Evolutionary conservation across 2,329 filamentous ascomycete genomes (phyloP).

Genomic region (Verticillium nubilum): DNA sequence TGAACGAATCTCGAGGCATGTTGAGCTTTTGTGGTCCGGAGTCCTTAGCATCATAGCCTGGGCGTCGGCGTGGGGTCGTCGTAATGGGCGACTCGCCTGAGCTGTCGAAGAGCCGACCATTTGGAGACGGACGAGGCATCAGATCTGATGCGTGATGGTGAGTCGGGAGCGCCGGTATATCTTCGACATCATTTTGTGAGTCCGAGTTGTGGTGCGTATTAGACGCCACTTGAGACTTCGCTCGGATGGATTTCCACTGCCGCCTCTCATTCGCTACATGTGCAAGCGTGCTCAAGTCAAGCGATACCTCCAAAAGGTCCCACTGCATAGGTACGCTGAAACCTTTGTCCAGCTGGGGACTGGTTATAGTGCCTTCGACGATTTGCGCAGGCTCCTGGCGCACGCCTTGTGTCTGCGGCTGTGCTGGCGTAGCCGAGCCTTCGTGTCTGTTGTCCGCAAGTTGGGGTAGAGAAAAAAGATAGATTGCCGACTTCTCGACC

Average conservation of each 20-base stretch:
- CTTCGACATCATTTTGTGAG: background rate
- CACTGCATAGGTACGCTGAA: background rate
- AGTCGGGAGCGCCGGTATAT: background rate
- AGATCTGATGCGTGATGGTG: background rate
- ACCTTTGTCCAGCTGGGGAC: background rate
- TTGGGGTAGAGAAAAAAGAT: background rate
- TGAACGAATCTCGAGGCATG: background rate
- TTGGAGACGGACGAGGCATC: background rate
- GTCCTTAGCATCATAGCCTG: background rate
- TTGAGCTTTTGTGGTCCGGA: background rate
- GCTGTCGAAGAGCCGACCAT: background rate
- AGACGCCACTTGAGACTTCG: background rate
- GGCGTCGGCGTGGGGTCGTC: too few species aligned
- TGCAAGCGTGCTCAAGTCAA: background rate
- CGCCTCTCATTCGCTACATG: background rate
- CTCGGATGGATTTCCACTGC: background rate
- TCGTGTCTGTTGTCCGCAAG: background rate
- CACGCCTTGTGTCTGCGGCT: background rate
- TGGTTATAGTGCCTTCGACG: background rate
- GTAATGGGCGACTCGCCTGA: background rate
- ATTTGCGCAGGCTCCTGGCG: background rate
- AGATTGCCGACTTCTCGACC: constrained; percentile 1
- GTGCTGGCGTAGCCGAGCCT: background rate
- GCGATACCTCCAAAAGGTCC: background rate
- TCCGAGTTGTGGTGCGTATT: background rate